Conservation (phyloP, 2,329 filamentous ascomycete species). For the Teratosphaeria viscida region DNA sequence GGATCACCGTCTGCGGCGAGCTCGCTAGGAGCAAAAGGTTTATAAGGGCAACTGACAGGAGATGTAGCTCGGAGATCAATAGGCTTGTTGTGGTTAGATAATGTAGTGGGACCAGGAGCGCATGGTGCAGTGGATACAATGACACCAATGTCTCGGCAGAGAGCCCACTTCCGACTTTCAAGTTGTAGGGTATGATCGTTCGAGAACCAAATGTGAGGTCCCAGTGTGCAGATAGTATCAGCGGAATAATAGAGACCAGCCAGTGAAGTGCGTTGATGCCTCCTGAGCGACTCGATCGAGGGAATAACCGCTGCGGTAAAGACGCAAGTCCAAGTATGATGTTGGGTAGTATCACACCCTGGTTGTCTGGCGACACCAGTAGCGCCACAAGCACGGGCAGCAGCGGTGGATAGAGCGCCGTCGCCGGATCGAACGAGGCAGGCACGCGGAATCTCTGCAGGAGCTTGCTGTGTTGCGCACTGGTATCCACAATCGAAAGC, state of each 20-base stretch:
- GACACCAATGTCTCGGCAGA: conserved; percentile 50
- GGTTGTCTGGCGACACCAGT: conserved; percentile 55
- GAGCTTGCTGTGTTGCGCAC: conserved; percentile 22
- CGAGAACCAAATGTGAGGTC: not conserved
- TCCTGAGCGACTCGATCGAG: conserved; percentile 46
- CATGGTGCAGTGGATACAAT: conserved; percentile 76
- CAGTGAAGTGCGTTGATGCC: conserved; percentile 65
- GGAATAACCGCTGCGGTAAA: conserved; percentile 62
- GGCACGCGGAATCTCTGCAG: conserved; percentile 51
- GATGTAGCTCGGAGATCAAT: conserved; percentile 73
- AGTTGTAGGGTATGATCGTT: conserved; percentile 7
- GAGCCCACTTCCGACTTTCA: conserved; percentile 9
- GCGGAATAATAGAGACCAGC: conserved; percentile 61
- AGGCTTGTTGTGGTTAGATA: conserved; percentile 83
- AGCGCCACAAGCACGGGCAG: conserved; percentile 69
- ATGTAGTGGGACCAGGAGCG: conserved; percentile 60
- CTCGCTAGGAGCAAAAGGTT: conserved; percentile 67
- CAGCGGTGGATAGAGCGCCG: conserved; percentile 72
- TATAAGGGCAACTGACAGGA: conserved; percentile 73
- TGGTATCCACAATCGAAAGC: conserved; percentile 24
- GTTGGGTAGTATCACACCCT: conserved; percentile 60
- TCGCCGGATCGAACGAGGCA: conserved; percentile 76
- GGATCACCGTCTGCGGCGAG: conserved; percentile 44
- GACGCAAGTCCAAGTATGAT: conserved; percentile 71
- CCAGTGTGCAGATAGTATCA: conserved; percentile 42